Evolutionary conservation across 2,329 filamentous ascomycete genomes (phyloP), one percentile per base, ranked within the genome.

Genomic region (Pseudocercospora ulei): DNA sequence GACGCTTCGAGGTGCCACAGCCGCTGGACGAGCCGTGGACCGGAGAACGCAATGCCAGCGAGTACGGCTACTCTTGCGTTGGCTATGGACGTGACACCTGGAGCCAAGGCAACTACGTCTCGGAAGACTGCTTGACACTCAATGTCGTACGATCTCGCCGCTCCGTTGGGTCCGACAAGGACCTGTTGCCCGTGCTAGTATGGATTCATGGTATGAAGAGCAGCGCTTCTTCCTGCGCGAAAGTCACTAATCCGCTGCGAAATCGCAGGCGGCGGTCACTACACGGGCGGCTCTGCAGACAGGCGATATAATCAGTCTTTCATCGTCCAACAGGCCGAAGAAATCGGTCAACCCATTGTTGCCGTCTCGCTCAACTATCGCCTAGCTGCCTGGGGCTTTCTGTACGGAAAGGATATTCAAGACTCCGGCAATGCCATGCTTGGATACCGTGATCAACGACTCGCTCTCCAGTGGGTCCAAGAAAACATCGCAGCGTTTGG

Each of bases 371-470:
- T 78, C 57, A 74, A 73, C 60, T 75, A 82, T 57, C 70, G 79
- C 6, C 67, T 82, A 36, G 75, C 76, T 3, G 69, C 73, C 4
- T 68, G 83, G 51, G 82, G 82, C 0, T 85, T 87, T 59, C 58
- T 82, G 14, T 72, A 74, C 11, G 76, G 68, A 12, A 58, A 58
- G 4, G 50, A 71, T 35, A 66, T 72, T 11, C 64, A 68, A 11
- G 67, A 68, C 19, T 68, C 68, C 33, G 76, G 73, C 0, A 47
- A 71, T 26, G 59, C 78, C 36, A 67, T 66, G 43, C 33, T 49
- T 27, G 65, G 64, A 7, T 52, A 67, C 3, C 53, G 34, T 7
- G 47, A 49, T 23, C 46, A 49, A 18, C 36, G 51, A 7, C 44
- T 66, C 43, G 66, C 59, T 0, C 47, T 69, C 20, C 62, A 62